Percentiles rank a stretch among this genome's conserved stretches.
Conservation (phyloP, 2,329 filamentous ascomycete genomes). For the Aspergillus fischeri region DNA sequence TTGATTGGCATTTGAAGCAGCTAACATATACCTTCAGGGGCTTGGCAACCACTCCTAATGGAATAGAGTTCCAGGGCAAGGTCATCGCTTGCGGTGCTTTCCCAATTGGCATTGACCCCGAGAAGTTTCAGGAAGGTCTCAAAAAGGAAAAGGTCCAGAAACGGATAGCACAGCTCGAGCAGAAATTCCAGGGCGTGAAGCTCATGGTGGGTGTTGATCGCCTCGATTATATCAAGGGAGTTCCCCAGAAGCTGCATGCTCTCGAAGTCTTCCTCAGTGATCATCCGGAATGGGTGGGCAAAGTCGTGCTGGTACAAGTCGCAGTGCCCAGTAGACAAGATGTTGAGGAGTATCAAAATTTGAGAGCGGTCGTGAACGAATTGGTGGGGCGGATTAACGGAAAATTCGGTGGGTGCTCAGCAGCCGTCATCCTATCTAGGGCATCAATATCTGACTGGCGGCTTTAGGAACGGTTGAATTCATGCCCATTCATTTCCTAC, state of each 20-base stretch:
- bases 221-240: conserved; percentile 97
- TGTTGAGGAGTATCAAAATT: conserved; percentile 96
- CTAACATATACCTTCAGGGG: conserved; percentile 31
- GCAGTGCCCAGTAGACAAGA: conserved; percentile 92
- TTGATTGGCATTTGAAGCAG: conserved; percentile 3
- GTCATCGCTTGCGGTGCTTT: conserved; percentile 91
- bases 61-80: conserved; percentile 84
- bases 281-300: conserved; percentile 96
- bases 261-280: conserved; percentile 95
- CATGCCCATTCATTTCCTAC: conserved; percentile 96
- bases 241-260: conserved; percentile 94
- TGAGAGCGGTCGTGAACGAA: conserved; percentile 93
- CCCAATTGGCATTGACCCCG: conserved; percentile 95
- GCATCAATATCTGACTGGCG: not conserved
- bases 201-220: conserved; percentile 95
- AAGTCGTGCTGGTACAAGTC: conserved; percentile 93
- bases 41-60: conserved; percentile 75
- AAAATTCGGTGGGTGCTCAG: conserved; percentile 62
- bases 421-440: not conserved
- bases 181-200: conserved; percentile 94
- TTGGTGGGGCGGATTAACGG: conserved; percentile 96
- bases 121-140: conserved; percentile 88
- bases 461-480: conserved; percentile 76
- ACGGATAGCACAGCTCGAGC: conserved; percentile 76
- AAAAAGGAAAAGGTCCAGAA: conserved; percentile 82